Evolutionary conservation across 2,329 filamentous ascomycete genomes (phyloP).

Genomic region (Fusarium sarcochroum): DNA sequence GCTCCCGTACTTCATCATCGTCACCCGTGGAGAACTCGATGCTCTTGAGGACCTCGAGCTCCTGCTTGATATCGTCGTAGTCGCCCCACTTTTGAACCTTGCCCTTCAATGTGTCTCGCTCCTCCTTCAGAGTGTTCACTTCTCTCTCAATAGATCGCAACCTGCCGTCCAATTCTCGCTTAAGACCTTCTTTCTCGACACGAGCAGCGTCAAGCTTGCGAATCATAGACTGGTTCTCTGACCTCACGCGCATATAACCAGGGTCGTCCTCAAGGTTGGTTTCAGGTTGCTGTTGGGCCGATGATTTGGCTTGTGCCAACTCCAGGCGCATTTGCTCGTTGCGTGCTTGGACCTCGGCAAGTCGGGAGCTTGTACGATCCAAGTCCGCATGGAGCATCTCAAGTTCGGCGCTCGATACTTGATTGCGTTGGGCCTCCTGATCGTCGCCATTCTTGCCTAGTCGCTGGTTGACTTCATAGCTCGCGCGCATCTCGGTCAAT

Average conservation of each 20-base stretch:
- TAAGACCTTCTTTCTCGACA: slow-evolving; percentile 86
- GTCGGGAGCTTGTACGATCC: slow-evolving; percentile 86
- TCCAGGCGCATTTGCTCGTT: slow-evolving; percentile 95
- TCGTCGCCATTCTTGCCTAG: slow-evolving; percentile 80
- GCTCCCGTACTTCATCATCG: slow-evolving; percentile 74
- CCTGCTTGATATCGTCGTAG: slow-evolving; percentile 96
- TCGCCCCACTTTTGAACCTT: slow-evolving; percentile 93
- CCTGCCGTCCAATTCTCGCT: slow-evolving; percentile 81
- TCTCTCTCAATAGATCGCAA: slow-evolving; percentile 86
- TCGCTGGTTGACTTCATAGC: slow-evolving; percentile 94
- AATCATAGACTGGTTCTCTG: slow-evolving; percentile 92
- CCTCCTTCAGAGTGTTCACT: slow-evolving; percentile 78
- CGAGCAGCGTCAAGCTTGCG: slow-evolving; percentile 87
- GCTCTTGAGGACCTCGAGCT: slow-evolving; percentile 96
- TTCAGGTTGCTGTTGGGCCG: slow-evolving; percentile 70
- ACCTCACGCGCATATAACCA: slow-evolving; percentile 86
- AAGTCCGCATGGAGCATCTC: slow-evolving; percentile 94
- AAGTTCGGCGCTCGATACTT: slow-evolving; percentile 88
- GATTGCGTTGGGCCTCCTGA: slow-evolving; percentile 69
- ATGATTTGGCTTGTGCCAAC: slow-evolving; percentile 87
- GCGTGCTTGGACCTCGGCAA: slow-evolving; percentile 92
- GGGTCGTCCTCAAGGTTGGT: slow-evolving; percentile 88
- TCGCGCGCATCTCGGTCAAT: slow-evolving; percentile 95
- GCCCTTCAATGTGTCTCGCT: slow-evolving; percentile 82
- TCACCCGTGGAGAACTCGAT: slow-evolving; percentile 96